These are phyloP conservation scores for Juncus effusus DNA, from an alignment of 176 grass and related monocot species.

Conservation along the genomic window DNA sequence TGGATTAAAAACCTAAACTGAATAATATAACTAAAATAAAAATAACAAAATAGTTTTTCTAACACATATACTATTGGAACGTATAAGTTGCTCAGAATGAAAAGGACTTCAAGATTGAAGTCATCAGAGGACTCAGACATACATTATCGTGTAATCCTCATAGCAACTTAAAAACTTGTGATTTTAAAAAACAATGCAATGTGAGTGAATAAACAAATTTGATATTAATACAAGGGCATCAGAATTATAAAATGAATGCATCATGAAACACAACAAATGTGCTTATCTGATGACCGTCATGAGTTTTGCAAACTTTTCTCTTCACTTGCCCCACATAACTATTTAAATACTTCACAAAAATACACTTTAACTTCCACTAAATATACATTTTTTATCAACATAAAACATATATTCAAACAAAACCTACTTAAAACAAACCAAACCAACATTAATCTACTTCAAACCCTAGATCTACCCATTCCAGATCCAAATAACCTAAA, in stretches of 20 bases:
- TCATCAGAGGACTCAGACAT: conserved; percentile 36
- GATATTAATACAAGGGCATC: conserved; percentile 30
- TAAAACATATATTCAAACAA: too few species aligned
- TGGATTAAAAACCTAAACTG: too few species aligned
- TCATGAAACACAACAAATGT: conserved; percentile 36
- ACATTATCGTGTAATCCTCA: conserved; percentile 51
- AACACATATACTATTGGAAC: too few species aligned
- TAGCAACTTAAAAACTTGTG: conserved; percentile 15
- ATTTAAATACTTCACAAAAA: too few species aligned
- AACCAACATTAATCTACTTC: too few species aligned
- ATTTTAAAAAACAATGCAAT: not conserved
- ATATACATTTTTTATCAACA: too few species aligned
- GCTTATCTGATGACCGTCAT: conserved; percentile 33
- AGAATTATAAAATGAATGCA: conserved; percentile 35
- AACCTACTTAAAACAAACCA: too few species aligned
- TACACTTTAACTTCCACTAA: too few species aligned
- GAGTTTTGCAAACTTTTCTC: conserved; percentile 43
- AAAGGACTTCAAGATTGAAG: conserved; percentile 48
- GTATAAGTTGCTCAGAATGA: conserved; percentile 46
- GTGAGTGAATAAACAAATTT: not conserved
- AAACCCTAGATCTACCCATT: too few species aligned
- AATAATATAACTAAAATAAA: not conserved
- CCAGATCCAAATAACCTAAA: not conserved
- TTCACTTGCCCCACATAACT: conserved; percentile 46
- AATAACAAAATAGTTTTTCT: not conserved